Percentiles rank a stretch among this genome's conserved stretches.
These are phyloP conservation scores for Begonia fuchsioides DNA, from an alignment of 306 rosid genomes.

Conservation along the genomic window DNA sequence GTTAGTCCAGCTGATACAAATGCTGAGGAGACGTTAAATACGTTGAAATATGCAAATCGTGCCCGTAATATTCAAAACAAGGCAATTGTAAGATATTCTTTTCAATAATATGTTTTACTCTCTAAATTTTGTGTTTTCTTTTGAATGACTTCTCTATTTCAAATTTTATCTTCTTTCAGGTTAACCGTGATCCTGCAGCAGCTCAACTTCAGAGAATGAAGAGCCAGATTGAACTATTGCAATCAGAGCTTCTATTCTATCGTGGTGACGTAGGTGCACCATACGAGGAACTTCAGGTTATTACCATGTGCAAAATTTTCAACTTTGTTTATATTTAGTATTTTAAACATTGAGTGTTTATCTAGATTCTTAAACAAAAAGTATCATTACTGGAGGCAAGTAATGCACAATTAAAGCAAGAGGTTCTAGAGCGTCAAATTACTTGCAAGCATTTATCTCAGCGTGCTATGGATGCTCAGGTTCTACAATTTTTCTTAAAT, in stretches of 20 bases:
- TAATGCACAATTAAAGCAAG: conserved; percentile 56
- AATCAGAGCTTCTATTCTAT: conserved; percentile 63
- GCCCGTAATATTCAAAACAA: conserved; percentile 96
- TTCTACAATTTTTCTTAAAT: conserved; percentile 1
- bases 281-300: conserved; percentile 80
- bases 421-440: conserved; percentile 38
- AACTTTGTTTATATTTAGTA: conserved; percentile 3
- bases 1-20: conserved; percentile 98
- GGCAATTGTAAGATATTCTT: conserved; percentile 63
- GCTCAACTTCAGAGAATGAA: conserved; percentile 68
- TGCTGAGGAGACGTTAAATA: conserved; percentile 88
- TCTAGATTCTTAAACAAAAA: conserved; percentile 77
- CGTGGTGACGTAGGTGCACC: conserved; percentile 61
- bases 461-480: conserved; percentile 44
- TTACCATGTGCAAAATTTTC: conserved; percentile 2
- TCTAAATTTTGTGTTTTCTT: background rate
- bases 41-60: conserved; percentile 94
- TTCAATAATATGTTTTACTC: background rate
- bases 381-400: conserved; percentile 84
- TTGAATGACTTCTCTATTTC: conserved; percentile 1
- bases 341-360: conserved; percentile 10
- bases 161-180: conserved; percentile 25
- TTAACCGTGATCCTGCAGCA: conserved; percentile 84
- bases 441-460: conserved; percentile 26
- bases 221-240: conserved; percentile 84